These are phyloP conservation scores for Fagopyrum homotropicum DNA, from an alignment of 148 eudicot species.

Conservation along the genomic window DNA sequence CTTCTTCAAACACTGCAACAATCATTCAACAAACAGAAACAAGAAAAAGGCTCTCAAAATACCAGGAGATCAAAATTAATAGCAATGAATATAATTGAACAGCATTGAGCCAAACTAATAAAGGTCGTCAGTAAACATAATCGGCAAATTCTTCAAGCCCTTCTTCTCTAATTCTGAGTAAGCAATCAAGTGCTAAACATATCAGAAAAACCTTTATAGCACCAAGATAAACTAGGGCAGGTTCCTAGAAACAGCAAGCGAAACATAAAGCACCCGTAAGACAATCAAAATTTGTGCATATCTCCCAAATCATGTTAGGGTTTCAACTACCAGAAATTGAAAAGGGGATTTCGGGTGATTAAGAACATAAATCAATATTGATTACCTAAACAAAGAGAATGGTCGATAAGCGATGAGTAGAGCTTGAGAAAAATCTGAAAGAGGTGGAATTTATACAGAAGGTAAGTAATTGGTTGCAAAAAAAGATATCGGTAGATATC, in stretches of 20 bases:
- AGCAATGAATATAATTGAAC: not conserved
- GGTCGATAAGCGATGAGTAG: not conserved
- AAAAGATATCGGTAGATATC: not conserved
- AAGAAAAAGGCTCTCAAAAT: not conserved
- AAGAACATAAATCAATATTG: not conserved
- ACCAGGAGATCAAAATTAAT: not conserved
- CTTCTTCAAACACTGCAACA: not conserved
- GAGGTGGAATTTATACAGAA: not conserved
- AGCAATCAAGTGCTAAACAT: not conserved
- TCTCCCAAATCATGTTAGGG: not conserved
- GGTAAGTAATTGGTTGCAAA: too few species aligned
- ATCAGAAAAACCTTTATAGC: not conserved
- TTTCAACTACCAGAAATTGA: constrained; percentile 1
- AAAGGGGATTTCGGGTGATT: not conserved
- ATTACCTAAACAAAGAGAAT: not conserved
- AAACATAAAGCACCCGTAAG: not conserved
- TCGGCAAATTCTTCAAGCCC: not conserved
- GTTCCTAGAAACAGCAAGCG: not conserved
- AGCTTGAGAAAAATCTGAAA: constrained; percentile 4
- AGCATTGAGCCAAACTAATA: not conserved
- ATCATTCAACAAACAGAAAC: not conserved
- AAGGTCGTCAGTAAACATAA: not conserved
- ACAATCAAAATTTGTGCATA: not conserved
- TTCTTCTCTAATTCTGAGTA: too few species aligned
- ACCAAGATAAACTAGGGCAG: not conserved